phyloP scores from a whole-genome alignment of 768 basidiomycete genomes.

The Hebeloma cylindrosporum region DNA sequence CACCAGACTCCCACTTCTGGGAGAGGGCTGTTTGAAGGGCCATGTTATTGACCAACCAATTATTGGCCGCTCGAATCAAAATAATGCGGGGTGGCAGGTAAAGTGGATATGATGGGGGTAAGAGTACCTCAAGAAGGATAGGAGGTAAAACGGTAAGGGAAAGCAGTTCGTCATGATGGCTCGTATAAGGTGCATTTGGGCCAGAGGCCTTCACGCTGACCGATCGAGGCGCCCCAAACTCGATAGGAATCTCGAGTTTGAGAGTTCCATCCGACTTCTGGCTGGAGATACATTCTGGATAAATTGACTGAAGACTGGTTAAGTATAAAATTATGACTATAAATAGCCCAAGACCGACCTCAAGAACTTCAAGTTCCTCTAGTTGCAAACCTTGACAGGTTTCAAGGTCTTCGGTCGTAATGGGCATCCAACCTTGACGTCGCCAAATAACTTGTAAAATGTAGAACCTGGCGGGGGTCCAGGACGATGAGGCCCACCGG shows the following conservation, averaged over 20 bases:
- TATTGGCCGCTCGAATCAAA: constrained; percentile 50
- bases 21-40: constrained; percentile 39
- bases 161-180: constrained; percentile 16
- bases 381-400: constrained; percentile 37
- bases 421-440: neutral
- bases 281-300: constrained; percentile 62
- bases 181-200: neutral
- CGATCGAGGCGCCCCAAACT: constrained; percentile 44
- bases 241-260: constrained; percentile 63
- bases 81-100: constrained; percentile 48
- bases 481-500: too few relatives aligned
- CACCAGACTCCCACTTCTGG: constrained; percentile 56
- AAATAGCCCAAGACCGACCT: constrained; percentile 36
- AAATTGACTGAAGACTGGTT: constrained; percentile 55
- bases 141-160: constrained; percentile 58
- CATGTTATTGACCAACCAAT: constrained; percentile 51
- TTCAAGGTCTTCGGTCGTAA: constrained; percentile 2
- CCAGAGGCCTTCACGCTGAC: constrained; percentile 32
- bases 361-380: constrained; percentile 63
- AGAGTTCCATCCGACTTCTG: constrained; percentile 36
- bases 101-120: constrained; percentile 55
- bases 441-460: neutral
- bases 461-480: too few relatives aligned
- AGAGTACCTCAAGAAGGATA: constrained; percentile 49
- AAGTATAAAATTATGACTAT: too few relatives aligned